Evolutionary conservation across 805 yeast genomes (phyloP), one percentile per base, ranked within the genome.

Genomic region (Kuraishia molischiana): DNA sequence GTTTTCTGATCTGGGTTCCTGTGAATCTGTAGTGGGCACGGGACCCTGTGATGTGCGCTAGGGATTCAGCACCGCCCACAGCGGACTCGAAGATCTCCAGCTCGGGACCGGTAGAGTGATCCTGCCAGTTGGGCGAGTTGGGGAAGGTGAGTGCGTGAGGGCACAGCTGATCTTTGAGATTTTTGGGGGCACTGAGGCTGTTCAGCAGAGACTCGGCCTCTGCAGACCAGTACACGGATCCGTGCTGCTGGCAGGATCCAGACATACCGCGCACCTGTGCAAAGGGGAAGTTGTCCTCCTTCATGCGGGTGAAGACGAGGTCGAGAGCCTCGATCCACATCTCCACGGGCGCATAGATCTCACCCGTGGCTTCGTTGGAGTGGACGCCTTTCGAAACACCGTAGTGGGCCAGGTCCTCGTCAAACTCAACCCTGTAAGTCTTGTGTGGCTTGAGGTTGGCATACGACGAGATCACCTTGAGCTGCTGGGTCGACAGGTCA

Each of bases 181-280:
- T 41, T 10, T 49, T 36, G 4, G 46, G 41, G 0, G 51, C 20
- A 1, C 63, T 45, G 39, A 83, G 58, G 0, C 47, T 41, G 1
- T 42, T 32, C 37, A 86, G 62, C 3, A 66, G 43, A 0, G 45
- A 42, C 1, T 58, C 54, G 1, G 84, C 79, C 5, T 59, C 47
- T 4, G 56, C 19, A 1, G 85, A 68, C 90, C 94, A 85, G 51
- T 66, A 87, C 2, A 89, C 87, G 2, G 94, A 81, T 0, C 95
- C 96, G 52, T 87, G 96, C 51, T 87, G 96, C 59, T 87, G 95
- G 40, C 94, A 82, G 0, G 95, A 85, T 0, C 96, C 96, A 32
- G 83, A 71, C 36, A 87, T 69, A 2, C 83, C 86, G 30, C 49
- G 64, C 13, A 87, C 87, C 29, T 58, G 50, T 2, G 57, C 48